Evolutionary conservation across 1,284 basidiomycete species (phyloP).

Genomic region (Phylloporus sp.): DNA sequence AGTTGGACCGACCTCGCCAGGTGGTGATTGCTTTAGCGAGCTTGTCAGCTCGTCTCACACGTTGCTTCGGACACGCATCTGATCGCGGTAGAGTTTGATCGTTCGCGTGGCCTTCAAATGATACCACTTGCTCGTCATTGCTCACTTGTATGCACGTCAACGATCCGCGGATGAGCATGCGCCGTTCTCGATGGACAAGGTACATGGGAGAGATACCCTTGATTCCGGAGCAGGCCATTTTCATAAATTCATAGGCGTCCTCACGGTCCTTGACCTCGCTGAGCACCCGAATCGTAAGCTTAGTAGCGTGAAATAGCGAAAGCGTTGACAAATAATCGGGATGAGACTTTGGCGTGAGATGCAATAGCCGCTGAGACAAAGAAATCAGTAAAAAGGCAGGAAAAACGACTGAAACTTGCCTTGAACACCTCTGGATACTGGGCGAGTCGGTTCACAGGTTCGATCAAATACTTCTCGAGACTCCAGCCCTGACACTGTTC

Average conservation of each 20-base stretch:
- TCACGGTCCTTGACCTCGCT: constrained; percentile 85
- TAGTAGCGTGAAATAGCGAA: constrained; percentile 71
- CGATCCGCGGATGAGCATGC: constrained; percentile 74
- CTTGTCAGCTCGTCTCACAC: constrained; percentile 28
- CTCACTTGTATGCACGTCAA: constrained; percentile 49
- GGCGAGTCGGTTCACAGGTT: constrained; percentile 78
- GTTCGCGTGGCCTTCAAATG: neutral
- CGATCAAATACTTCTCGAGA: constrained; percentile 72
- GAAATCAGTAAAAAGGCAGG: constrained; percentile 18
- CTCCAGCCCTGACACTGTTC: constrained; percentile 65
- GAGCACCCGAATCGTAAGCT: constrained; percentile 76
- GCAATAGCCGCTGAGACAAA: constrained; percentile 61
- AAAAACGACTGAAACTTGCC: constrained; percentile 54
- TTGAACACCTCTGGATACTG: constrained; percentile 79
- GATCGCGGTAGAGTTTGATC: neutral
- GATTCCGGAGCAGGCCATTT: constrained; percentile 66
- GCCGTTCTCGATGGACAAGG: constrained; percentile 74
- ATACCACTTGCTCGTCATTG: constrained; percentile 17
- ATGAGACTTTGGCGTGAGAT: constrained; percentile 74
- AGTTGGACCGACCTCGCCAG: constrained; percentile 54
- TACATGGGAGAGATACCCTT: constrained; percentile 60
- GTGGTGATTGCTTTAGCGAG: constrained; percentile 39
- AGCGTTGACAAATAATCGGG: constrained; percentile 73
- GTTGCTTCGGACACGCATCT: constrained; percentile 10
- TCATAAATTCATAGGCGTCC: constrained; percentile 80